Base-by-base conservation (phyloP, 169 alveolate genomes). In the Pseudocohnilembus persalinus region DNA sequence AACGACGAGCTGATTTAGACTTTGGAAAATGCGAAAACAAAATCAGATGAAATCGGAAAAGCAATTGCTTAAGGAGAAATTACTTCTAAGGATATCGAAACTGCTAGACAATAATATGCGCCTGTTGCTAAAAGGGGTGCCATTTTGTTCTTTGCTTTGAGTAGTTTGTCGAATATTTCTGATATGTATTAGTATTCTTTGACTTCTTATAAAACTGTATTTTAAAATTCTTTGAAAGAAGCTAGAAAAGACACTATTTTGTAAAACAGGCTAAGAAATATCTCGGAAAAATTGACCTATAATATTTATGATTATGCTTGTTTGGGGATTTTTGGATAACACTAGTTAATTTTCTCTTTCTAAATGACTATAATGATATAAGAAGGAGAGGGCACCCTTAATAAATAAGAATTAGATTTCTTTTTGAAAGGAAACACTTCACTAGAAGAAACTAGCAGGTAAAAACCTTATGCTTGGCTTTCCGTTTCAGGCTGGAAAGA, bases 141-240 rank as follows among this genome's bases (percentile, higher is more conserved):
- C 27, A 95, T 95, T 34, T 88, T 94, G 74, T 98, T 96, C 95
- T 98, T 98, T 90, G 96, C 99, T n/a, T 96, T 97, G 96, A 83
- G 95, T 73, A 98, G 98, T 74, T 91, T 98, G 78, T 92, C 98
- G 68, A 95, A 97, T 79, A 95, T 98, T 20, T 92, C 98, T 72
- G 95, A 95, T 72, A 97, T 98, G 99, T 97, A 97, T 87, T 99
- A 98, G 89, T 98, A 97, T 91, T 96, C 98, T 33, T 94, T 98
- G 68, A 96, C 97, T 32, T 88, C 97, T 31, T 98, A 97, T 93
- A 87, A 97, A 76, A 90, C 91, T 29, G 99, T 97, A 0, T 98
- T 97, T 92, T 93, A 93, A 83, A 92, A 95, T 27, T 97, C 99
- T 0, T 91, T 98, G 26, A 90, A 94, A 80, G 98, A 95, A 73